phyloP scores from a whole-genome alignment of 495 filamentous ascomycete genomes.

The Neurospora intermedia region DNA sequence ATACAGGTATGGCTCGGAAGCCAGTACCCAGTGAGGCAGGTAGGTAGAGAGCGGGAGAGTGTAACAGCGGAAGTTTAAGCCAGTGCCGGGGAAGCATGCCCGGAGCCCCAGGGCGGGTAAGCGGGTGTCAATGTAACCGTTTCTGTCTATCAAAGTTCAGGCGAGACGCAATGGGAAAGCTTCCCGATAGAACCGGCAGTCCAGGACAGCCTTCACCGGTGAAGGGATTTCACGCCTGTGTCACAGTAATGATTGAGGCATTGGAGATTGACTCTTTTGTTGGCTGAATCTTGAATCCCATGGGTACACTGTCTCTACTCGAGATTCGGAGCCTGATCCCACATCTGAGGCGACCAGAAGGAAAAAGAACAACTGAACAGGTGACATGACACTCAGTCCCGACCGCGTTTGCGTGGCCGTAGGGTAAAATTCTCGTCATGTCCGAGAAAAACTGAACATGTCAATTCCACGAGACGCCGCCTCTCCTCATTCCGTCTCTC shows the following conservation, averaged over 20 bases:
- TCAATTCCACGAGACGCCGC: too few species aligned
- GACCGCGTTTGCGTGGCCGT: neutral
- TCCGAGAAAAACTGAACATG: too few species aligned
- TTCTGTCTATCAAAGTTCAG: neutral
- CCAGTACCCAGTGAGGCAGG: neutral
- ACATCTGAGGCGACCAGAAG: neutral
- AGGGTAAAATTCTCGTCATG: too few species aligned
- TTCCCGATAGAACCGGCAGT: neutral
- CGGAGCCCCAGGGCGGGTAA: neutral
- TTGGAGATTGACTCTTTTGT: too few species aligned
- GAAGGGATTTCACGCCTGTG: too few species aligned
- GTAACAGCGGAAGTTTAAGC: neutral
- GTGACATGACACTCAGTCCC: neutral
- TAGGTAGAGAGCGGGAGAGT: neutral
- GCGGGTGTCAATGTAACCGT: conserved; percentile 5
- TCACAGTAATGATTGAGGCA: too few species aligned
- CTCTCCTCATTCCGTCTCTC: too few species aligned
- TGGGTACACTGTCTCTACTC: neutral
- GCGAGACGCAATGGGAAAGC: neutral
- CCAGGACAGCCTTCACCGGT: too few species aligned
- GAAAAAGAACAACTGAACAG: neutral
- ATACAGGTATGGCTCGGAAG: neutral
- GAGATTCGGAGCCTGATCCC: neutral
- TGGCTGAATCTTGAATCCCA: too few species aligned
- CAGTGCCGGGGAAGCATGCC: neutral